Evolutionary conservation across 2,329 filamentous ascomycete species (phyloP).

Genomic region (Pseudocercospora cruenta): DNA sequence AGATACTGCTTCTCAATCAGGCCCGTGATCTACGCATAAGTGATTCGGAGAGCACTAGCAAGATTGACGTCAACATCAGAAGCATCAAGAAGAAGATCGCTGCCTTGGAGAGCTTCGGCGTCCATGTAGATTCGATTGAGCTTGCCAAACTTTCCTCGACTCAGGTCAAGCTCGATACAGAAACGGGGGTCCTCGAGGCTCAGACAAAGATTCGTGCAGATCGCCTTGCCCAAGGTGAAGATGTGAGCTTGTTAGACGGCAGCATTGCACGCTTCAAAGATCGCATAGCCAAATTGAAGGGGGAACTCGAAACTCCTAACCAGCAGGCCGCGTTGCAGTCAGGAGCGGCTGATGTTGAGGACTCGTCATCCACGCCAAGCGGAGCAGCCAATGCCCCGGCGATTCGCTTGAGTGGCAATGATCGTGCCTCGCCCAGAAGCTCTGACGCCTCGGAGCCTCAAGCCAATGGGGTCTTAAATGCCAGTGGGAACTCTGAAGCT

Average conservation of each 20-base stretch:
- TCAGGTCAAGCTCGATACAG: neutral
- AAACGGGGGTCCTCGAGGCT: too few relatives aligned
- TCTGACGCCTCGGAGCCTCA: neutral
- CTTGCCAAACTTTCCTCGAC: neutral
- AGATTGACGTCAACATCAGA: neutral
- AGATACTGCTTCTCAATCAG: neutral
- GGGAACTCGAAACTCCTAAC: neutral
- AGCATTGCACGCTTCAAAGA: neutral
- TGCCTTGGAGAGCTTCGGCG: neutral
- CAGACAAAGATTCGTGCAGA: too few relatives aligned
- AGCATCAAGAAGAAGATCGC: neutral
- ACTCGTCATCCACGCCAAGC: neutral
- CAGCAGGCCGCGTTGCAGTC: neutral
- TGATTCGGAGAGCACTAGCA: neutral
- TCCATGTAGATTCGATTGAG: neutral
- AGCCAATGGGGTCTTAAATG: neutral
- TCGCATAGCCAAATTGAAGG: neutral
- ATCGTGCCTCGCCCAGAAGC: neutral
- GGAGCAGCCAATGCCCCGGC: neutral
- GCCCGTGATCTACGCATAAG: neutral
- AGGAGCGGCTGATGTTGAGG: neutral
- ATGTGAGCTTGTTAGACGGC: neutral
- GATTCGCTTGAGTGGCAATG: neutral
- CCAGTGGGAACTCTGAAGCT: neutral
- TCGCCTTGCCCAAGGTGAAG: too few relatives aligned